Evolutionary conservation across 2,329 filamentous ascomycete species (phyloP), one percentile per base, ranked within the genome.

Genomic region (Neofusicoccum parvum): DNA sequence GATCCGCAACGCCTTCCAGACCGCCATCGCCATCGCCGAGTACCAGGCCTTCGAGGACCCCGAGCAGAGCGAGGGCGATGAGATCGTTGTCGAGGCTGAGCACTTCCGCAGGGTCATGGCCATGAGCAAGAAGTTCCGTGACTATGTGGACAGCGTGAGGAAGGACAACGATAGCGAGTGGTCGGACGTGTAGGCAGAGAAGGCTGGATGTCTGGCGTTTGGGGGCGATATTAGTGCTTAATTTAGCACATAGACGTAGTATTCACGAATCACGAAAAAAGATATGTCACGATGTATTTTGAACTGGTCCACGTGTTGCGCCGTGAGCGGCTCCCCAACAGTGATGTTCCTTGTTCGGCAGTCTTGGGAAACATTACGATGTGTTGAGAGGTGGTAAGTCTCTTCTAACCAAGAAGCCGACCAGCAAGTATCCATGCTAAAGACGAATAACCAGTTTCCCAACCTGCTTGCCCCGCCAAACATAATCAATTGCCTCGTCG

Each of bases 1-100:
- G 32, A 70, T 70, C 36, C 62, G 68, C 3, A 70, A 70, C 17
- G 68, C 69, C 5, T 69, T 67, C 48, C 70, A 71, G 37, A 71
- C 68, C 2, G 69, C 70, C 2, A 46, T 69, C 9, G 67, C 68
- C 6, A 46, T 71, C 6, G 70, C 70, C 3, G 62, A 68, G 32
- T 67, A 56, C 39, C 64, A 69, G 15, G 53, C 53, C 14, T 37
- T 43, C 9, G n/a, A 43, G 53, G 39, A 39, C n/a, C 34, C 37
- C 1, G 36, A 43, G 15, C 39, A 41, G 15, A 32, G 15, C 9
- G 53, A 58, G 10, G 53, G 39, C 3, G 36, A 43, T n/a, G 53
- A 43, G 11, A 58, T 58, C 7, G 23, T 58, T n/a, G 53, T 58
- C 20, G 20, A 58, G 36, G 14, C 34, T 3, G 36, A 58, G 11